Evolutionary conservation across 192 early-diverging fungal species (phyloP).

Genomic region (Coemansia aciculifera): DNA sequence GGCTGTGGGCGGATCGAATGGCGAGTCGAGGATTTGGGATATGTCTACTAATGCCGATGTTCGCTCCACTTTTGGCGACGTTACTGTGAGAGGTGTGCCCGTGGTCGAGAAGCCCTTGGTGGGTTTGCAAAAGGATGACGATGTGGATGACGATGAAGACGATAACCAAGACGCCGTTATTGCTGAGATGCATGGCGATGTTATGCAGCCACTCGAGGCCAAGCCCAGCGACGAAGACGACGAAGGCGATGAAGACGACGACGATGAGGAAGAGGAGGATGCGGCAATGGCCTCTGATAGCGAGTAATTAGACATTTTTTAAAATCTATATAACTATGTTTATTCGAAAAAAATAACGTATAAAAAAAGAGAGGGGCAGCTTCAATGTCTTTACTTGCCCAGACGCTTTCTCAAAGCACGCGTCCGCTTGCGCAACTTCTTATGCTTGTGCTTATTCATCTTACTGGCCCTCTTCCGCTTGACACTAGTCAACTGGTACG

Average conservation of each 20-base stretch:
- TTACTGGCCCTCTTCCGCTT: conserved; percentile 82
- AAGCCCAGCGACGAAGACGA: conserved; percentile 26
- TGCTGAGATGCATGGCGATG: conserved; percentile 41
- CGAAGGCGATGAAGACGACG: conserved; percentile 34
- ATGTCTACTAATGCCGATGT: conserved; percentile 85
- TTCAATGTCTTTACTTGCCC: conserved; percentile 57
- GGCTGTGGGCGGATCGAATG: conserved; percentile 84
- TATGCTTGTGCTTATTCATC: conserved; percentile 98
- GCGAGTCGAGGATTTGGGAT: conserved; percentile 93
- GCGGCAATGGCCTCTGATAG: conserved; percentile 39
- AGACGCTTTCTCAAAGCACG: conserved; percentile 75
- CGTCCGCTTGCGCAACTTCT: conserved; percentile 79
- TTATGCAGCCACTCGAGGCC: background rate
- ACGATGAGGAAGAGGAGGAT: conserved; percentile 23
- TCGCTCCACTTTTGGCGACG: conserved; percentile 47
- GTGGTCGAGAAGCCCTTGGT: conserved; percentile 58
- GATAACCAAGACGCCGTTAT: conserved; percentile 50
- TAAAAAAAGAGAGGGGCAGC: no score
- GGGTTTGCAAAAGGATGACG: conserved; percentile 27
- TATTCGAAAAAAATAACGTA: background rate
- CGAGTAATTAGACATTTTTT: background rate
- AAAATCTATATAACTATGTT: background rate
- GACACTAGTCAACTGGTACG: conserved; percentile 70
- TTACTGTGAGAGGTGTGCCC: conserved; percentile 2
- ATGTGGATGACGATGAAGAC: conserved; percentile 45